phyloP scores from a whole-genome alignment of 495 filamentous ascomycete genomes.

The Neurospora sp. region DNA sequence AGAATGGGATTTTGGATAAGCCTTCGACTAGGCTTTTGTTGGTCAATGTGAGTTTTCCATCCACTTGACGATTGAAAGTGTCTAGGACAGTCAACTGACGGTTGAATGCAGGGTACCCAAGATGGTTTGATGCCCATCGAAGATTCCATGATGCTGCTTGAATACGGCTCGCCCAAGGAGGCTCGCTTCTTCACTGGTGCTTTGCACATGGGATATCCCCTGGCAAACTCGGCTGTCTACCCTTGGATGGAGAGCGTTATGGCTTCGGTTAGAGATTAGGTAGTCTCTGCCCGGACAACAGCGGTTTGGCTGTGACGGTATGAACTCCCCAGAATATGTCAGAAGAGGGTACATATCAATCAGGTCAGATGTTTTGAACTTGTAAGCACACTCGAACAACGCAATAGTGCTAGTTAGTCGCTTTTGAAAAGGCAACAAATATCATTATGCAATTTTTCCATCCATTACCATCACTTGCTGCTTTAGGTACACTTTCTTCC shows the following conservation, averaged over 20 bases:
- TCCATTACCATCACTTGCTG: not conserved
- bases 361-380: not conserved
- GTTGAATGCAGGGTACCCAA: constrained; percentile 44
- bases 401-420: not conserved
- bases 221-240: constrained; percentile 42
- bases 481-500: not conserved
- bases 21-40: constrained; percentile 54
- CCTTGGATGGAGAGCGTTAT: constrained; percentile 47
- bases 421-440: not conserved
- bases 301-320: not conserved
- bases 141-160: constrained; percentile 57
- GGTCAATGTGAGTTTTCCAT: constrained; percentile 47
- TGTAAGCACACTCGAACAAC: not conserved
- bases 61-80: not conserved
- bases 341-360: not conserved
- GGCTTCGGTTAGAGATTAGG: constrained; percentile 15
- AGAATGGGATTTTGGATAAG: constrained; percentile 56
- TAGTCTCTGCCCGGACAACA: not conserved
- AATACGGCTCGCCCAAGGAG: constrained; percentile 67
- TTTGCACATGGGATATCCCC: constrained; percentile 58
- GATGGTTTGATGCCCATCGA: constrained; percentile 73
- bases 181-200: constrained; percentile 50
- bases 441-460: not conserved
- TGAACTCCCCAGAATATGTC: not conserved
- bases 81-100: not conserved